A percentile compares a stretch with the other conserved stretches of the same genome.
These are phyloP conservation scores for Penicillium paxilli DNA, from an alignment of 495 filamentous ascomycete species.

Conservation along the genomic window DNA sequence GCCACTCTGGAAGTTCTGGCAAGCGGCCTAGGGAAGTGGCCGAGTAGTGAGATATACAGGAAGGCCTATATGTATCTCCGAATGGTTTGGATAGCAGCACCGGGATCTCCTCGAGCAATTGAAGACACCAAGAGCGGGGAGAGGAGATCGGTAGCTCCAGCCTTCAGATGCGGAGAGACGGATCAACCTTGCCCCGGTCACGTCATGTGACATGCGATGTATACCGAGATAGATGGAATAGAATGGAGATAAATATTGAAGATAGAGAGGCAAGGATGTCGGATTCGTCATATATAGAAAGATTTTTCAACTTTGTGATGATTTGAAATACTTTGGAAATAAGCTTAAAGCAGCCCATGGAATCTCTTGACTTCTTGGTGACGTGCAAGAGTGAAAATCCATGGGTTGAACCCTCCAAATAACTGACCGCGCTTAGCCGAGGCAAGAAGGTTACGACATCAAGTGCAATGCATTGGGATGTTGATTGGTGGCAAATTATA, in stretches of 20 bases:
- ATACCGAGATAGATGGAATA: no score
- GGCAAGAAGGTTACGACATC: constrained; percentile 22
- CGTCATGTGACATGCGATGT: constrained; percentile 15
- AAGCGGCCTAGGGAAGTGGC: constrained; percentile 3
- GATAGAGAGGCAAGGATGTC: no score
- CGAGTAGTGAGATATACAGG: not conserved
- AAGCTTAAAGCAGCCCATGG: not conserved
- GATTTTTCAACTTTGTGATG: not conserved
- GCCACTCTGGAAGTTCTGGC: constrained; percentile 12
- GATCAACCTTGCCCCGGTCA: constrained; percentile 16
- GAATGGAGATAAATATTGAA: no score
- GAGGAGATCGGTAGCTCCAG: constrained; percentile 17
- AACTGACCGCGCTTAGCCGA: constrained; percentile 1
- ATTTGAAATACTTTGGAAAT: not conserved
- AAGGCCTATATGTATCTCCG: not conserved
- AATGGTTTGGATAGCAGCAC: not conserved
- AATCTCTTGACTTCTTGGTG: not conserved
- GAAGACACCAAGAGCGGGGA: constrained; percentile 7
- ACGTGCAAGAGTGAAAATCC: not conserved
- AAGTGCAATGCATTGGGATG: not conserved
- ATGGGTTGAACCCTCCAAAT: not conserved
- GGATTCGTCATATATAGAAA: no score
- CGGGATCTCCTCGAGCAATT: constrained; percentile 9
- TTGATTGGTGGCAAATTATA: not conserved
- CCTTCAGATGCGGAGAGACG: constrained; percentile 24